Conservation (phyloP, 257 asterid genomes). For the Anisodus tanguticus region DNA sequence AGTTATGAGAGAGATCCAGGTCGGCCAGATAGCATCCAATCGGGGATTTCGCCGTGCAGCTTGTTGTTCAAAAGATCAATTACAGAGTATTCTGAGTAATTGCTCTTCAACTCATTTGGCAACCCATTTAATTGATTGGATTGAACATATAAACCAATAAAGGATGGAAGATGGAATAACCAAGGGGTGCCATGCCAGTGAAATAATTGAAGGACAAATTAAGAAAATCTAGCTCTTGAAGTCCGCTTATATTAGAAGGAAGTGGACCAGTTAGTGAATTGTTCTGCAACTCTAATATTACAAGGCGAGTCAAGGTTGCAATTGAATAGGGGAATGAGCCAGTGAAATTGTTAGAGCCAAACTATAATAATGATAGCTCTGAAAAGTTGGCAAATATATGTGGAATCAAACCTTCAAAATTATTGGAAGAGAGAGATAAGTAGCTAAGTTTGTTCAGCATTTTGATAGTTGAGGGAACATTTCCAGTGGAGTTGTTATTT, state of each 20-base stretch:
- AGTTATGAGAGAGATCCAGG: conserved; percentile 13
- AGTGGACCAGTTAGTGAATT: not conserved
- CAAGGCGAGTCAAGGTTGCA: not conserved
- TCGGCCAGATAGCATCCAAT: not conserved
- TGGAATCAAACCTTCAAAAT: conserved; percentile 1
- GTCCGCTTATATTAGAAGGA: not conserved
- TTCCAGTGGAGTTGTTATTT: not conserved
- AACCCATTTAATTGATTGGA: not conserved
- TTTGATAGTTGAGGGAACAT: not conserved
- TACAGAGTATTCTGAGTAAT: rapidly evolving
- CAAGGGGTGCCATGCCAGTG: not conserved
- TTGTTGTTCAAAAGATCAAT: not conserved
- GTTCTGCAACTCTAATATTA: not conserved
- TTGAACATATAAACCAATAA: not conserved
- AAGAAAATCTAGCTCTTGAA: not conserved
- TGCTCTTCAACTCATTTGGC: not conserved
- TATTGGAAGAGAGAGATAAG: not conserved
- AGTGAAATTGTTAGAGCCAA: not conserved
- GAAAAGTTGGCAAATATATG: not conserved
- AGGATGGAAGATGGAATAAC: not conserved
- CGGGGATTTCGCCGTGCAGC: not conserved
- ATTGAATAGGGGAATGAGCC: not conserved
- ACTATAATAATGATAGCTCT: not conserved
- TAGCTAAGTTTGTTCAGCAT: not conserved
- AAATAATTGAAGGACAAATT: not conserved